Conservation (phyloP, 2,329 filamentous ascomycete genomes). For the Aureobasidium sp. region DNA sequence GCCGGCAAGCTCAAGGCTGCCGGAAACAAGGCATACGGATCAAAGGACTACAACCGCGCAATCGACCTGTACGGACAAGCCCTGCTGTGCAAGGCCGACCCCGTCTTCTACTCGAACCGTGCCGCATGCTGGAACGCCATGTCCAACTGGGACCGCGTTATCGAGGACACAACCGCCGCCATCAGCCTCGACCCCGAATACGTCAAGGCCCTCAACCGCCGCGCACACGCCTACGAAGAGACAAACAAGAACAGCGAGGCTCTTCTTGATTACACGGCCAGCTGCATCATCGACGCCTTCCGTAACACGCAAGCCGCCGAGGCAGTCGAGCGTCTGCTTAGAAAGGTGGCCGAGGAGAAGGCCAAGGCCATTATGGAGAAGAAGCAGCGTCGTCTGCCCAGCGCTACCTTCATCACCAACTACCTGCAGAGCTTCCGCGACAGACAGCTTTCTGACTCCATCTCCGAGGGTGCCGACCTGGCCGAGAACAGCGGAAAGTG, state of each 20-base stretch:
- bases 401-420: conserved; percentile 94
- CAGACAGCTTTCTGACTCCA: conserved; percentile 68
- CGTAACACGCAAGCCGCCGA: conserved; percentile 83
- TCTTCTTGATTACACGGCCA: conserved; percentile 93
- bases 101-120: conserved; percentile 98
- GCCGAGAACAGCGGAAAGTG: conserved; percentile 72
- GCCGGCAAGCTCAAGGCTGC: conserved; percentile 88
- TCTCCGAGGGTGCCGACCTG: conserved; percentile 76
- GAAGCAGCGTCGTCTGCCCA: conserved; percentile 81
- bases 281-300: conserved; percentile 98
- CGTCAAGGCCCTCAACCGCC: conserved; percentile 93
- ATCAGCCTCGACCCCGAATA: conserved; percentile 92
- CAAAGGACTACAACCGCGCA: conserved; percentile 86
- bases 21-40: conserved; percentile 92
- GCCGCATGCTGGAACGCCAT: conserved; percentile 95
- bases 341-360: conserved; percentile 94
- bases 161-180: conserved; percentile 93
- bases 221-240: conserved; percentile 94
- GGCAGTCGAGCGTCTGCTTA: conserved; percentile 85
- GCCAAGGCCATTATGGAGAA: conserved; percentile 77
- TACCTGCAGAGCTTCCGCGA: conserved; percentile 97
- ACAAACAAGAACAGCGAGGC: conserved; percentile 86
- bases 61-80: conserved; percentile 95
- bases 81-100: conserved; percentile 93
- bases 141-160: conserved; percentile 88